These are phyloP conservation scores for Vitis rotundifolia DNA, from an alignment of 164 flowering plant species.

Conservation along the genomic window DNA sequence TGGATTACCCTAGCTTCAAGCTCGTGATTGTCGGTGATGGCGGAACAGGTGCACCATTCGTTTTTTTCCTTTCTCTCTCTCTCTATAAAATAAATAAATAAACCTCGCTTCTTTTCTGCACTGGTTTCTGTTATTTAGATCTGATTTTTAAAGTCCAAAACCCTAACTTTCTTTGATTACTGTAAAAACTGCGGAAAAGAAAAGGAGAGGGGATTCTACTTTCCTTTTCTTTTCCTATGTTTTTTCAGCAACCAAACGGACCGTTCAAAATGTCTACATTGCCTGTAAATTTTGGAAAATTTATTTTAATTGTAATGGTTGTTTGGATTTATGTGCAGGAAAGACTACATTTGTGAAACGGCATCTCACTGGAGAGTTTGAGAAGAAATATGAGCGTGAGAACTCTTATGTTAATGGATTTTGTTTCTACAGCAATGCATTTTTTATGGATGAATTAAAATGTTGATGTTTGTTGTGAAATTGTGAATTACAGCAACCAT, in stretches of 20 bases:
- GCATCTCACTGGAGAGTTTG: constrained; percentile 87
- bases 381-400: constrained; percentile 90
- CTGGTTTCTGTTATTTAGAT: too few relatives aligned
- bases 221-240: not conserved
- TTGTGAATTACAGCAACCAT: constrained; percentile 54
- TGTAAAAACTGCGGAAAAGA: too few relatives aligned
- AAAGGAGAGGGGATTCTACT: not conserved
- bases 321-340: constrained; percentile 31
- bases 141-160: too few relatives aligned
- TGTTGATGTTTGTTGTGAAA: not conserved
- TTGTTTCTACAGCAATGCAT: too few relatives aligned
- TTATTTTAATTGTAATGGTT: not conserved
- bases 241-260: too few relatives aligned
- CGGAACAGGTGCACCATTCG: constrained; percentile 47
- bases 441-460: too few relatives aligned
- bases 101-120: too few relatives aligned
- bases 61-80: not conserved
- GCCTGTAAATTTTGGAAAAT: not conserved
- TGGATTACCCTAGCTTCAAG: constrained; percentile 82
- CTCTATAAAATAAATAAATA: too few relatives aligned
- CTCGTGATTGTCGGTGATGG: constrained; percentile 84
- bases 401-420: too few relatives aligned
- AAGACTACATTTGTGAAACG: constrained; percentile 83
- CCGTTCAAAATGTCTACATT: too few relatives aligned
- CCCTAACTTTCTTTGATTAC: not conserved